Conservation (phyloP, 2,329 filamentous ascomycete genomes). For the Aureobasidium subglaciale region DNA sequence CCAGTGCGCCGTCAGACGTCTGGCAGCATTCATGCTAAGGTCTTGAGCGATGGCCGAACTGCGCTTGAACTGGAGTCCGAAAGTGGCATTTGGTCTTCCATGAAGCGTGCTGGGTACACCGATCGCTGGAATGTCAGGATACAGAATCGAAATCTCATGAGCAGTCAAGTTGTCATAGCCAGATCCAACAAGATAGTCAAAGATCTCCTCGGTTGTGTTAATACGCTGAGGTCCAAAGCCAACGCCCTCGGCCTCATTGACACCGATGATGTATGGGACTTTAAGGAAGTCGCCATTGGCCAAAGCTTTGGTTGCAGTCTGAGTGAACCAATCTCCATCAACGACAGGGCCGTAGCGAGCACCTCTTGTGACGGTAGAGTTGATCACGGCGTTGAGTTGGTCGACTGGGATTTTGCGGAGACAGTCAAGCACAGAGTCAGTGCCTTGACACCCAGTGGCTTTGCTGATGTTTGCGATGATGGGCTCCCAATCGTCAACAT, state of each 20-base stretch:
- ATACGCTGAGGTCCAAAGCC: constrained; percentile 20
- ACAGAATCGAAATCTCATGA: constrained; percentile 28
- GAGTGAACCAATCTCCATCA: constrained; percentile 24
- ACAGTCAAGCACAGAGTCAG: constrained; percentile 31
- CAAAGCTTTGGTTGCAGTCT: constrained; percentile 19
- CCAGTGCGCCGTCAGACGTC: constrained; percentile 19
- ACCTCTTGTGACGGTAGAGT: constrained; percentile 20
- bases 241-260: constrained; percentile 24
- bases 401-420: constrained; percentile 20
- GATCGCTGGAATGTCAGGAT: constrained; percentile 26
- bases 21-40: constrained; percentile 18
- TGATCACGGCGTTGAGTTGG: constrained; percentile 22
- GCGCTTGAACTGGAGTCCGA: constrained; percentile 22
- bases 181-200: constrained; percentile 16
- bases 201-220: constrained; percentile 23
- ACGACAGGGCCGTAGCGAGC: constrained; percentile 21
- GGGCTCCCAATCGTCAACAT: constrained; percentile 21
- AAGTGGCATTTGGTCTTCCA: constrained; percentile 18
- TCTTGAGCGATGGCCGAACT: constrained; percentile 20
- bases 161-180: constrained; percentile 28
- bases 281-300: constrained; percentile 22
- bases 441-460: constrained; percentile 19
- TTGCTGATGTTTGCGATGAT: constrained; percentile 24
- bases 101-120: constrained; percentile 21
- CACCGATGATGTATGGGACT: constrained; percentile 24